These are phyloP conservation scores for Castanea crenata DNA, from an alignment of 306 rosid species.

Conservation along the genomic window DNA sequence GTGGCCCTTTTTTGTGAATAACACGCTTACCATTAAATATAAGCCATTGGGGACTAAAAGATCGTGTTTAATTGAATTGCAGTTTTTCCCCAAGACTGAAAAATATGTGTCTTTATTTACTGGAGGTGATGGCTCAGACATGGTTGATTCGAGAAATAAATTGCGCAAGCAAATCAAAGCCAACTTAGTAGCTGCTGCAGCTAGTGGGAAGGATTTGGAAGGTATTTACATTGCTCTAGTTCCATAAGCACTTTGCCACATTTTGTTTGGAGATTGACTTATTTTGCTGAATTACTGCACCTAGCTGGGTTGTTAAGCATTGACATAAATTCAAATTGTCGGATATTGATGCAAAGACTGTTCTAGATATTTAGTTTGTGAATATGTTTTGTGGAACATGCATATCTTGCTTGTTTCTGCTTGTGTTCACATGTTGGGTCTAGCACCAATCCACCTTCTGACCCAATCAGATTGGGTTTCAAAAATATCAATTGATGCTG, in stretches of 20 bases:
- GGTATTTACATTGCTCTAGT: conserved; percentile 38
- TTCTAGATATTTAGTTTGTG: neutral
- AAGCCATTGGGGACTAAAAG: conserved; percentile 16
- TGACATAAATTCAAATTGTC: neutral
- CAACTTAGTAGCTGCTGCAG: conserved; percentile 76
- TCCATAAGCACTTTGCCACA: neutral
- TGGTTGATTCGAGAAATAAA: conserved; percentile 68
- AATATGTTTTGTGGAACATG: neutral
- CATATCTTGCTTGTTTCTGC: neutral
- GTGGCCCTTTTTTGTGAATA: neutral
- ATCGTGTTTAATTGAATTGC: conserved; percentile 31
- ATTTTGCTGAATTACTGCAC: neutral
- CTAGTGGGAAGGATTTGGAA: conserved; percentile 95
- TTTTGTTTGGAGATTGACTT: neutral
- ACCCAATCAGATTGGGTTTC: too few relatives aligned
- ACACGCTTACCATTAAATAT: neutral
- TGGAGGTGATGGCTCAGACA: conserved; percentile 64
- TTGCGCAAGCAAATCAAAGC: conserved; percentile 83
- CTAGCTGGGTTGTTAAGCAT: neutral
- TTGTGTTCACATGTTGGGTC: too few relatives aligned
- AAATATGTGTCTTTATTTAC: conserved; percentile 81
- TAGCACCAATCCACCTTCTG: too few relatives aligned
- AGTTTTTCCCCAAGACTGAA: conserved; percentile 98
- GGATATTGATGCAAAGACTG: neutral
- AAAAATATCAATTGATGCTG: too few relatives aligned